These are phyloP conservation scores for Begonia masoniana DNA, from an alignment of 306 rosid genomes.

Conservation along the genomic window DNA sequence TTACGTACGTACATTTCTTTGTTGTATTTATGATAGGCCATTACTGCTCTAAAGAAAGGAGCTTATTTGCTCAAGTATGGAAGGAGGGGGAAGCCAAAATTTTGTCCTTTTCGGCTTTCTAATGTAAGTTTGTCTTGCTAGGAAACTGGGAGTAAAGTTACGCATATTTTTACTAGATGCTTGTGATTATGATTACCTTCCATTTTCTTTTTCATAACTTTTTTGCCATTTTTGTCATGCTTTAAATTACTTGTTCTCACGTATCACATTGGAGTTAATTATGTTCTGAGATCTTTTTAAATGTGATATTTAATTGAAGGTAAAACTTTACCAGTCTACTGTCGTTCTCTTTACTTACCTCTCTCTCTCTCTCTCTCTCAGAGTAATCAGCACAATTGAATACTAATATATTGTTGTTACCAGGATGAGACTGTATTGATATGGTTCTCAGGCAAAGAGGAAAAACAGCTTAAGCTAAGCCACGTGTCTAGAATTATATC, in stretches of 20 bases:
- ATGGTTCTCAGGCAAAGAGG: constrained; percentile 98
- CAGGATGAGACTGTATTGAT: constrained; percentile 96
- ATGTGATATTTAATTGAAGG: background rate
- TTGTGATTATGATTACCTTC: background rate
- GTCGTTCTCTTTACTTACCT: background rate
- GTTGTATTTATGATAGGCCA: constrained; percentile 50
- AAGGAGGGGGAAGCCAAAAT: constrained; percentile 96
- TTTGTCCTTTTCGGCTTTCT: constrained; percentile 92
- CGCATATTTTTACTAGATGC: background rate
- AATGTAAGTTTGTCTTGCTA: constrained; percentile 48
- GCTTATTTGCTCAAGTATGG: constrained; percentile 94
- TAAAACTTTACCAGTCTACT: background rate
- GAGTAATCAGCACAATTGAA: background rate
- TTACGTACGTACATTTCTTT: constrained; percentile 17
- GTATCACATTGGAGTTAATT: background rate
- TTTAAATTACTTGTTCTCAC: background rate
- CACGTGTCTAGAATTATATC: constrained; percentile 92
- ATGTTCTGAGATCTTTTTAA: background rate
- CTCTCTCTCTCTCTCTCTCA: background rate
- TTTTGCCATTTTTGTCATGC: background rate
- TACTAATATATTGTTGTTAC: constrained; percentile 24
- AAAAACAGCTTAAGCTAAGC: constrained; percentile 83
- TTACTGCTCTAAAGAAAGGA: constrained; percentile 96
- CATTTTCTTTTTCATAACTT: background rate
- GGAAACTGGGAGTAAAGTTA: constrained; percentile 4